These are phyloP conservation scores for Rhodotorula babjevae DNA, from an alignment of 768 basidiomycete genomes.

Conservation along the genomic window DNA sequence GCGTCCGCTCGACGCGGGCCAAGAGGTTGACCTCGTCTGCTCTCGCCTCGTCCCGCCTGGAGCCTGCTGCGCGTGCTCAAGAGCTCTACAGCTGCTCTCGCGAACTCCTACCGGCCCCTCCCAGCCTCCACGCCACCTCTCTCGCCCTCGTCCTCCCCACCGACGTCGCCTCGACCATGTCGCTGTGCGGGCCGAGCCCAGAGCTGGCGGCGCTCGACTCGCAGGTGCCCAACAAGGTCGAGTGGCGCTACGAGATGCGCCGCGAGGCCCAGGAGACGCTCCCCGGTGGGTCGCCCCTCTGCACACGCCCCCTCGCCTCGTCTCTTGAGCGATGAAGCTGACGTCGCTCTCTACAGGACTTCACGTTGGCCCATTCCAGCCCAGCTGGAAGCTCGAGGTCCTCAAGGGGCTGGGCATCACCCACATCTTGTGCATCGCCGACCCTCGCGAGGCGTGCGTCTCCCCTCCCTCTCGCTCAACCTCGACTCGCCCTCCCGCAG, in stretches of 20 bases:
- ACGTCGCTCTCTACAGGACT: constrained; percentile 56
- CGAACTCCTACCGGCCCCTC: not conserved
- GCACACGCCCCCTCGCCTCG: not conserved
- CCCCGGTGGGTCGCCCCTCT: constrained; percentile 8
- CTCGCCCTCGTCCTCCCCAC: not conserved
- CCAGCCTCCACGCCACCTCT: too few relatives aligned
- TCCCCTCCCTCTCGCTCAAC: not conserved
- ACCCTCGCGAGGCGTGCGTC: constrained; percentile 36
- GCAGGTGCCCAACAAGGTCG: constrained; percentile 26
- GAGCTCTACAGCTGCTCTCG: too few relatives aligned
- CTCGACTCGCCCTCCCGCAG: too few relatives aligned
- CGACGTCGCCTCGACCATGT: not conserved
- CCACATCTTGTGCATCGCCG: constrained; percentile 61
- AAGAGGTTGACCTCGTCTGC: too few relatives aligned
- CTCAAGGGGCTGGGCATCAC: constrained; percentile 66
- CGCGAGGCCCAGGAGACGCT: constrained; percentile 86
- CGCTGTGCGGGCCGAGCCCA: constrained; percentile 17
- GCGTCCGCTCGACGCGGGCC: too few relatives aligned
- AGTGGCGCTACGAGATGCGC: constrained; percentile 81
- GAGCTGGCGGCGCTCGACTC: constrained; percentile 26
- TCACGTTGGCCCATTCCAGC: constrained; percentile 78
- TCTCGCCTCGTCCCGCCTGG: too few relatives aligned
- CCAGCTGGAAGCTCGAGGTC: constrained; percentile 72
- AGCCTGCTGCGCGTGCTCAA: too few relatives aligned
- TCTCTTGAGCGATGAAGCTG: constrained; percentile 45